Conservation (phyloP, 352 stramenopile genomes). For the Phytophthora sp. region DNA sequence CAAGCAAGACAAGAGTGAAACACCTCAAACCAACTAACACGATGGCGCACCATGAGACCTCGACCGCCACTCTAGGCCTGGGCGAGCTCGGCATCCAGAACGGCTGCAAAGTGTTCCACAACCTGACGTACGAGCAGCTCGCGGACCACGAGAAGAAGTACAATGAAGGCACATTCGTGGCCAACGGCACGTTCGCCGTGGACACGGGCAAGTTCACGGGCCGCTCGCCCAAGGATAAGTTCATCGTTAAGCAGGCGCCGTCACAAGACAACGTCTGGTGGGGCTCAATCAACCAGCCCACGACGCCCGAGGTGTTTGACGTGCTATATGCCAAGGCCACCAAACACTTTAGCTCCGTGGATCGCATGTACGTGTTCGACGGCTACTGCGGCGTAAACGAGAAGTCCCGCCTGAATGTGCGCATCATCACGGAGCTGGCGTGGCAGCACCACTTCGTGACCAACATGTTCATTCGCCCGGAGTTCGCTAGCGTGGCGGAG, state of each 20-base stretch:
- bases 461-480: conserved; percentile 95
- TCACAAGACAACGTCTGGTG: conserved; percentile 97
- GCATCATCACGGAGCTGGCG: conserved; percentile 97
- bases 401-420: conserved; percentile 94
- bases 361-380: conserved; percentile 97
- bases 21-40: not conserved
- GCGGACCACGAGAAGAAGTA: conserved; percentile 95
- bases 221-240: conserved; percentile 98
- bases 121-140: conserved; percentile 96
- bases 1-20: no score
- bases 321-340: conserved; percentile 94
- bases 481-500: conserved; percentile 85
- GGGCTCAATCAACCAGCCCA: conserved; percentile 96
- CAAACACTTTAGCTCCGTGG: conserved; percentile 91
- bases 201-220: conserved; percentile 99
- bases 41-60: conserved; percentile 67
- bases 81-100: conserved; percentile 91
- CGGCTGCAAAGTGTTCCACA: conserved; percentile 93
- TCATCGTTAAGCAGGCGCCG: conserved; percentile 94
- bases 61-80: conserved; percentile 64
- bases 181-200: conserved; percentile 95
- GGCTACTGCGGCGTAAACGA: conserved; percentile 95
- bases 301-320: conserved; percentile 94
- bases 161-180: conserved; percentile 91
- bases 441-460: conserved; percentile 99